phyloP scores from a whole-genome alignment of 1,284 basidiomycete species.

The Fomes fomentarius region DNA sequence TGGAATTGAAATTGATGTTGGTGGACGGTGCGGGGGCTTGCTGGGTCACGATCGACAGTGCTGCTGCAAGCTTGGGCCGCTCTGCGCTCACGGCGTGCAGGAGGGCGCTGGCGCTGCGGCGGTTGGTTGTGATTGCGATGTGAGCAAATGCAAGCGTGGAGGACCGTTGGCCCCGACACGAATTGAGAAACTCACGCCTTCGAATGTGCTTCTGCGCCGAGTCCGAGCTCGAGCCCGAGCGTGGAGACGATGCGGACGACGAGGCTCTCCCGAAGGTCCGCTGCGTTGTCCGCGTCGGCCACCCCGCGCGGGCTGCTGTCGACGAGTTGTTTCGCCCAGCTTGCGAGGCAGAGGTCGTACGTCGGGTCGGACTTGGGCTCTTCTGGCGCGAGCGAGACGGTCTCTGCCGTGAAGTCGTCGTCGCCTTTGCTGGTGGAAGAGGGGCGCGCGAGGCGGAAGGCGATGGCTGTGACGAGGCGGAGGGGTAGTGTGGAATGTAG shows the following conservation, averaged over 20 bases:
- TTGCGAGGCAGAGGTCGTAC: conserved; percentile 61
- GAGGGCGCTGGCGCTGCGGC: conserved; percentile 40
- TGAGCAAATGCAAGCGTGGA: too few species aligned
- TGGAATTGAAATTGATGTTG: conserved; percentile 3
- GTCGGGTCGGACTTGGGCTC: conserved; percentile 38
- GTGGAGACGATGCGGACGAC: conserved; percentile 49
- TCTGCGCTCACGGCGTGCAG: conserved; percentile 43
- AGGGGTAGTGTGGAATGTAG: conserved; percentile 58
- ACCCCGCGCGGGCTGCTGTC: conserved; percentile 40
- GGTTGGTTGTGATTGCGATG: too few species aligned
- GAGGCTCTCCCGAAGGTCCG: conserved; percentile 45
- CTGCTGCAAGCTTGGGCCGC: conserved; percentile 40
- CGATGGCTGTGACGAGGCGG: conserved; percentile 54
- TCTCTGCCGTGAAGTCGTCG: conserved; percentile 13
- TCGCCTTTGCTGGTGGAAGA: not conserved
- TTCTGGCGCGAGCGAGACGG: conserved; percentile 19
- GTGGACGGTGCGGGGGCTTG: conserved; percentile 3
- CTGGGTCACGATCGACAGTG: conserved; percentile 29
- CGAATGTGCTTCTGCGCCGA: conserved; percentile 29
- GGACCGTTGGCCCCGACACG: too few species aligned
- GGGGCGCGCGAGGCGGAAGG: conserved; percentile 42
- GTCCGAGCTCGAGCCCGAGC: conserved; percentile 42
- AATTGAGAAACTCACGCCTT: conserved; percentile 46
- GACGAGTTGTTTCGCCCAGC: conserved; percentile 68
- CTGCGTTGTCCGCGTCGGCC: conserved; percentile 28